Percentiles rank a stretch among this genome's conserved stretches.
Conservation (phyloP, 331 rosid species). For the Acacia concinna region DNA sequence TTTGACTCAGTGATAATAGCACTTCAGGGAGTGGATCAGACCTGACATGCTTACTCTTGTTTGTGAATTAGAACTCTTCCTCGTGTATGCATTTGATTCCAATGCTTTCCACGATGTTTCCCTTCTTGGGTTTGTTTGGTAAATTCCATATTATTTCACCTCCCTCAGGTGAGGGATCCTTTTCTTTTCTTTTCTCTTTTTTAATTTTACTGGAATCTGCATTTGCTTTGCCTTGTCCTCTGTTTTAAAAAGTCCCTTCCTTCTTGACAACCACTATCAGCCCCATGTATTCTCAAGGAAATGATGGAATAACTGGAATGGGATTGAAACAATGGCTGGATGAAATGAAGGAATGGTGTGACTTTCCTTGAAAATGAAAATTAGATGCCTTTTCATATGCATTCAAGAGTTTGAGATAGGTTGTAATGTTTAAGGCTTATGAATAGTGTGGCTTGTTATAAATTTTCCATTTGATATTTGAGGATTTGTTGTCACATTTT, state of each 20-base stretch:
- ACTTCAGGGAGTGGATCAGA: slow-evolving; percentile 41
- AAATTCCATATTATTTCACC: slow-evolving; percentile 32
- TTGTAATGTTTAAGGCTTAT: not conserved
- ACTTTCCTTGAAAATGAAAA: not conserved
- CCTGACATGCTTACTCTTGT: slow-evolving; percentile 37
- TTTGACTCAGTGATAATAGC: slow-evolving; percentile 20
- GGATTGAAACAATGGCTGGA: not conserved
- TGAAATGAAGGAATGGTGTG: not conserved
- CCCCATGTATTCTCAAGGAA: not conserved
- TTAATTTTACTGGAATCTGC: slow-evolving; percentile 26
- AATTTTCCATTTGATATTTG: not conserved
- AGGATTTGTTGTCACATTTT: not conserved
- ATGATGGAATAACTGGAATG: not conserved
- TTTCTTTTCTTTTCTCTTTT: not conserved
- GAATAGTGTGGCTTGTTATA: not conserved
- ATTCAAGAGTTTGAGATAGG: not conserved
- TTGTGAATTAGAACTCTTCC: slow-evolving; percentile 46
- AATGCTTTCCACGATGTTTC: slow-evolving; percentile 55
- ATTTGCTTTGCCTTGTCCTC: slow-evolving; percentile 33
- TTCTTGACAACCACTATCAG: not conserved
- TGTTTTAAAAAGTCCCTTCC: not conserved
- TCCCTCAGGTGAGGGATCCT: slow-evolving; percentile 38
- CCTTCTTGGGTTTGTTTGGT: slow-evolving; percentile 35
- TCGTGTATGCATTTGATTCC: slow-evolving; percentile 50
- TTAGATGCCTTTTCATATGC: not conserved